phyloP scores from a whole-genome alignment of 495 filamentous ascomycete genomes.

The Aspergillus conjunctus region DNA sequence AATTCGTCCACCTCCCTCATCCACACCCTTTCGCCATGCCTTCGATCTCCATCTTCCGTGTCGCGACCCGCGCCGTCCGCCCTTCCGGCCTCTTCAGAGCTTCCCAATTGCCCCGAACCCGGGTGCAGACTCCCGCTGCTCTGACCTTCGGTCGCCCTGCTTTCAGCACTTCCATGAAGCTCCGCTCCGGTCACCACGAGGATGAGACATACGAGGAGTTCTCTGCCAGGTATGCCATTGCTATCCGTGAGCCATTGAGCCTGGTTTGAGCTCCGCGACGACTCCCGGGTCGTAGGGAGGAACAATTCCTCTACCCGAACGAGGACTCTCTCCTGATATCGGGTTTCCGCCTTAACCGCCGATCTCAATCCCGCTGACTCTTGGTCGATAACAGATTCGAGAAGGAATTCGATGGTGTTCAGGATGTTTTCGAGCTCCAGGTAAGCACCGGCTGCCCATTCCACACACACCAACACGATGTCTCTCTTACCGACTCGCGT shows the following conservation, averaged over 20 bases:
- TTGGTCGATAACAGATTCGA: conserved; percentile 69
- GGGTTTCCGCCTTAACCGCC: conserved; percentile 3
- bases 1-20: conserved; percentile 36
- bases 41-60: conserved; percentile 68
- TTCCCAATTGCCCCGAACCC: conserved; percentile 60
- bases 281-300: conserved; percentile 17
- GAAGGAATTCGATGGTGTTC: conserved; percentile 96
- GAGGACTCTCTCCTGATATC: conserved; percentile 17
- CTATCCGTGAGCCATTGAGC: conserved; percentile 34
- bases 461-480: neutral
- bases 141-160: conserved; percentile 54
- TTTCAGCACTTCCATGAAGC: conserved; percentile 70
- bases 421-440: conserved; percentile 99
- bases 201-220: conserved; percentile 99
- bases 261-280: conserved; percentile 9
- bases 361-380: conserved; percentile 19
- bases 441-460: conserved; percentile 52
- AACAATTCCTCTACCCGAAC: neutral
- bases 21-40: conserved; percentile 54
- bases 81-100: conserved; percentile 60
- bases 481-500: neutral
- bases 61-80: conserved; percentile 67
- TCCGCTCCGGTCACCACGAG: conserved; percentile 63
- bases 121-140: conserved; percentile 56
- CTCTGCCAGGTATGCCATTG: conserved; percentile 79